Evolutionary conservation across 441 rosid species (phyloP).

Genomic region (Gossypium lobatum): DNA sequence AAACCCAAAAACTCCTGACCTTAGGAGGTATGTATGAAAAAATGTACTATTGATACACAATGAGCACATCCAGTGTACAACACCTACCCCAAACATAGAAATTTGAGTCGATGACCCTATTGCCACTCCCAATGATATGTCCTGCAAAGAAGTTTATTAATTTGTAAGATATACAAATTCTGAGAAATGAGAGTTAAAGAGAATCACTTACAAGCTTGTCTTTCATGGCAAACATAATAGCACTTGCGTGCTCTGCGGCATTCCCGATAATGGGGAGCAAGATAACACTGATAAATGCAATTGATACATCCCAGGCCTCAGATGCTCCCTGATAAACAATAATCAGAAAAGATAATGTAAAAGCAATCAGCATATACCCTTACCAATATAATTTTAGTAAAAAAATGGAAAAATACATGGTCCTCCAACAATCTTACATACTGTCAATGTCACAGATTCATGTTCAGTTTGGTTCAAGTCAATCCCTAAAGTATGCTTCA

Average conservation of each 20-base stretch:
- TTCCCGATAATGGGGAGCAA: constrained; percentile 88
- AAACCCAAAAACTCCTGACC: not conserved
- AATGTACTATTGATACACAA: not conserved
- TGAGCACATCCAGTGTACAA: not conserved
- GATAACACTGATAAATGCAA: constrained; percentile 74
- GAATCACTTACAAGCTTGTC: constrained; percentile 75
- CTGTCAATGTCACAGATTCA: not conserved
- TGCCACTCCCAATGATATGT: constrained; percentile 86
- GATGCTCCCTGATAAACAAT: constrained; percentile 65
- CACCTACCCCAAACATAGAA: constrained; percentile 79
- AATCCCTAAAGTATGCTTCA: not conserved
- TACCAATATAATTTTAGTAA: not conserved
- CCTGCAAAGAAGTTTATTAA: constrained; percentile 36
- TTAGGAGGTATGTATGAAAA: not conserved
- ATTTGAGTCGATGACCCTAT: constrained; percentile 93
- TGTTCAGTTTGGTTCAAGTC: not conserved
- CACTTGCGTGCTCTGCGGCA: constrained; percentile 92
- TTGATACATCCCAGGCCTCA: constrained; percentile 56
- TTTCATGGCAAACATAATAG: constrained; percentile 90
- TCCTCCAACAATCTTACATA: not conserved
- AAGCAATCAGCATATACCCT: not conserved
- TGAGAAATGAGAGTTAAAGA: constrained; percentile 3
- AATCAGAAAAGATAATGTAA: constrained; percentile 8
- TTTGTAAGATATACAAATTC: not conserved
- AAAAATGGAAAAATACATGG: not conserved